Conservation (phyloP, 2,329 filamentous ascomycete genomes). For the Calonectria hawksworthii region DNA sequence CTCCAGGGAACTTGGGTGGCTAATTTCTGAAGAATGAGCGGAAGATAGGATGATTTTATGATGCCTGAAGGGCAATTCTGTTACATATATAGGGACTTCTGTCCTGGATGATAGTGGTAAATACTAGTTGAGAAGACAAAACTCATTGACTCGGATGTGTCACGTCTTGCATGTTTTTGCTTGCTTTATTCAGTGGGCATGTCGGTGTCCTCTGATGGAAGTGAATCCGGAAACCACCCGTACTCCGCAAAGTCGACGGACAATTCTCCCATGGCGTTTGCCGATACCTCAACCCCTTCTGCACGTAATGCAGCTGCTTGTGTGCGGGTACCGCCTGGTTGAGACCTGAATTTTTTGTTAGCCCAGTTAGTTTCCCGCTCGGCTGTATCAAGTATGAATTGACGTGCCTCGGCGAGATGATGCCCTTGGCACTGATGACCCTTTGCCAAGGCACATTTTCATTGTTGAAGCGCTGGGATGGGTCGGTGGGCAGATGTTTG, state of each 20-base stretch:
- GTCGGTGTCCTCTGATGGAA: conserved; percentile 62
- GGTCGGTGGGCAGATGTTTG: conserved; percentile 80
- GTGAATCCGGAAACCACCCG: conserved; percentile 68
- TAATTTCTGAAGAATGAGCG: conserved; percentile 41
- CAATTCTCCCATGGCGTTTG: conserved; percentile 64
- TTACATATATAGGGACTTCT: conserved; percentile 42
- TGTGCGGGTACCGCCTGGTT: conserved; percentile 61
- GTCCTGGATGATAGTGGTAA: conserved; percentile 45
- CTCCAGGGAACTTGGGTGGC: conserved; percentile 27
- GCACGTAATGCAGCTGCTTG: conserved; percentile 65
- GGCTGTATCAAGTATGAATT: background rate
- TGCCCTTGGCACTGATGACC: conserved; percentile 88
- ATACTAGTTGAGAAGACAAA: conserved; percentile 42
- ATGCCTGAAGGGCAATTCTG: conserved; percentile 37
- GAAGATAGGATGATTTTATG: conserved; percentile 47
- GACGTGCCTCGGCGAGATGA: conserved; percentile 83
- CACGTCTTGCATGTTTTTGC: background rate
- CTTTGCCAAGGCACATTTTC: conserved; percentile 94
- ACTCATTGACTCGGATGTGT: background rate
- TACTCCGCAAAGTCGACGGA: conserved; percentile 64
- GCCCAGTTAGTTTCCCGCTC: background rate
- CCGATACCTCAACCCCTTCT: conserved; percentile 67
- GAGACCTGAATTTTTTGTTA: conserved; percentile 56
- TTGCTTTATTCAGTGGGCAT: background rate
- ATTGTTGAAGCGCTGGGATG: conserved; percentile 72